Percentiles rank a stretch among this genome's conserved stretches.
These are phyloP conservation scores for Leucosporidium creatinivorum DNA, from an alignment of 768 basidiomycete species.

Conservation along the genomic window DNA sequence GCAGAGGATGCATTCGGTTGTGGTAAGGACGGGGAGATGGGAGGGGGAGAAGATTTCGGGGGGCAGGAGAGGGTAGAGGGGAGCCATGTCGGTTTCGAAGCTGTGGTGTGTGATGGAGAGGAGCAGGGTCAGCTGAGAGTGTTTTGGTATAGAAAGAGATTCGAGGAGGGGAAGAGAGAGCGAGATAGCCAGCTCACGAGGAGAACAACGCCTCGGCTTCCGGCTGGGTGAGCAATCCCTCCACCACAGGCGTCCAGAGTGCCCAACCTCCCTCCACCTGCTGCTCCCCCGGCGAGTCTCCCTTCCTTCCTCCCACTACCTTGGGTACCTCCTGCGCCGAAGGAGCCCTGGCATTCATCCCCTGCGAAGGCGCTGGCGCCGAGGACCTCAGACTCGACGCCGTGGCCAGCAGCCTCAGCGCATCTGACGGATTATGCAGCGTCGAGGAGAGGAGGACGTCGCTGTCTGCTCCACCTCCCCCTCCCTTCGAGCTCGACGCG, in stretches of 20 bases:
- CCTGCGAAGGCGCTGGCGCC: background rate
- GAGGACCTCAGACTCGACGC: constrained; percentile 2
- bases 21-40: constrained; percentile 20
- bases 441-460: constrained; percentile 26
- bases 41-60: constrained; percentile 17
- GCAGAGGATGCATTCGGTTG: constrained; percentile 30
- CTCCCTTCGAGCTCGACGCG: no score
- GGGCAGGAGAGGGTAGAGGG: constrained; percentile 26
- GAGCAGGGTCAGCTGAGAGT: background rate
- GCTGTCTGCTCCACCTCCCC: background rate
- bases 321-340: background rate
- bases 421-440: constrained; percentile 31
- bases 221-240: constrained; percentile 14
- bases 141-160: background rate
- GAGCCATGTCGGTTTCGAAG: constrained; percentile 24
- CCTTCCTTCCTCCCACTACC: background rate
- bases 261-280: constrained; percentile 12
- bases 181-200: constrained; percentile 21
- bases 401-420: constrained; percentile 23
- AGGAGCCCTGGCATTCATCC: background rate
- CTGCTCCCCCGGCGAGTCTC: background rate
- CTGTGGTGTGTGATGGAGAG: background rate
- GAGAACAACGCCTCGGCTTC: constrained; percentile 18
- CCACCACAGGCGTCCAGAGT: constrained; percentile 16
- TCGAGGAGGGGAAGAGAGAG: background rate